phyloP scores from a whole-genome alignment of 2,329 filamentous ascomycete species.

The Epichloe hybrida region DNA sequence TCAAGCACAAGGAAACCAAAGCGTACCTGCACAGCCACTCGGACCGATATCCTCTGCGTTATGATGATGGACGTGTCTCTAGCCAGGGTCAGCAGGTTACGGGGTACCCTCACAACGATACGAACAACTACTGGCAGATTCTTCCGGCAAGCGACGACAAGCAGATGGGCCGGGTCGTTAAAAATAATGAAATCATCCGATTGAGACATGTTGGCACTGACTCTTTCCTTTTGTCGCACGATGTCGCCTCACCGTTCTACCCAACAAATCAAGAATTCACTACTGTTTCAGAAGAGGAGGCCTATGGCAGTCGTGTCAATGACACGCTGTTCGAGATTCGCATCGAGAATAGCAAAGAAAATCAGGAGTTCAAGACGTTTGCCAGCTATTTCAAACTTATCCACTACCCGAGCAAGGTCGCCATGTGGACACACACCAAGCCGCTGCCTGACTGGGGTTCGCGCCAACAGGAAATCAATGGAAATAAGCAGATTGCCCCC shows the following conservation, averaged over 20 bases:
- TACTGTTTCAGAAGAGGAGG: slow-evolving; percentile 59
- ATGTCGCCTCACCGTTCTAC: slow-evolving; percentile 90
- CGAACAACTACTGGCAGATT: slow-evolving; percentile 97
- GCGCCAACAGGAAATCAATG: slow-evolving; percentile 98
- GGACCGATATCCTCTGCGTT: slow-evolving; percentile 80
- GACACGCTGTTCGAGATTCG: slow-evolving; percentile 90
- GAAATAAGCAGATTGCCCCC: slow-evolving; percentile 87
- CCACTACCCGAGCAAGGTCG: slow-evolving; percentile 87
- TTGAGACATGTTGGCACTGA: slow-evolving; percentile 80
- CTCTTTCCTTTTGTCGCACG: slow-evolving; percentile 77
- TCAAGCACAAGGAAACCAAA: slow-evolving; percentile 96
- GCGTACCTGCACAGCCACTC: slow-evolving; percentile 88
- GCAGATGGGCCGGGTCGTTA: slow-evolving; percentile 50
- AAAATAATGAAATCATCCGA: slow-evolving; percentile 74
- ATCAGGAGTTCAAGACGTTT: slow-evolving; percentile 78
- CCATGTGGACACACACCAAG: slow-evolving; percentile 96
- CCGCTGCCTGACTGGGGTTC: slow-evolving; percentile 95
- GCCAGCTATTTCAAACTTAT: slow-evolving; percentile 92
- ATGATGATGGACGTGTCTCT: slow-evolving; percentile 93
- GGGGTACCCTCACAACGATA: slow-evolving; percentile 95
- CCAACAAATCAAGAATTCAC: slow-evolving; percentile 99
- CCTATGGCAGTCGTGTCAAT: slow-evolving; percentile 59
- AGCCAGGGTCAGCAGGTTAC: slow-evolving; percentile 97
- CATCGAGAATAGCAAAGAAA: slow-evolving; percentile 71
- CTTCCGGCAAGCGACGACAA: slow-evolving; percentile 53